Percentiles rank a stretch among this genome's conserved stretches.
These are phyloP conservation scores for Epichloe elymi DNA, from an alignment of 2,329 filamentous ascomycete species.

Conservation along the genomic window DNA sequence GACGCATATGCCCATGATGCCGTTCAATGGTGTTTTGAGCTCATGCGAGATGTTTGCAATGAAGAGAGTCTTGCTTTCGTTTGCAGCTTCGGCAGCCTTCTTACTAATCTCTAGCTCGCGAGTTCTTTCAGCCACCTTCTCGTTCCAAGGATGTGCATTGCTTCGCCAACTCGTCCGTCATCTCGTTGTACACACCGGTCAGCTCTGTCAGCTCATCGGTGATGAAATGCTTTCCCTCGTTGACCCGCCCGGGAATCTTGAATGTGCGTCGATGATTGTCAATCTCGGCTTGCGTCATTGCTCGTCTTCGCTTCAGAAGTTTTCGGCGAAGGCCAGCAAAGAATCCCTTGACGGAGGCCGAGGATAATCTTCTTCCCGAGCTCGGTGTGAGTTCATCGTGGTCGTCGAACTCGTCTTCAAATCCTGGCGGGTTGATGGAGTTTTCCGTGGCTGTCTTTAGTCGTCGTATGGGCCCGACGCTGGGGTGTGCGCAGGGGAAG, in stretches of 20 bases:
- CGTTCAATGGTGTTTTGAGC: constrained; percentile 88
- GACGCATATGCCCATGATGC: constrained; percentile 86
- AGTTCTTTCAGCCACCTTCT: constrained; percentile 72
- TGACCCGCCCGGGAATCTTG: constrained; percentile 75
- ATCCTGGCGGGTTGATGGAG: constrained; percentile 54
- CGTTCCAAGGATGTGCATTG: constrained; percentile 80
- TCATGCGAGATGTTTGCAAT: constrained; percentile 87
- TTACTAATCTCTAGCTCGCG: constrained; percentile 79
- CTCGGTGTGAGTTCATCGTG: constrained; percentile 31
- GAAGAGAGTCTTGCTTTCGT: constrained; percentile 93
- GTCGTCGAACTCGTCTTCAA: constrained; percentile 34
- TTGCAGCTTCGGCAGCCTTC: constrained; percentile 84
- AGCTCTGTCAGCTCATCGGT: constrained; percentile 79
- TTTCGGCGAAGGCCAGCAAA: constrained; percentile 24
- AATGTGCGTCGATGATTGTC: constrained; percentile 45
- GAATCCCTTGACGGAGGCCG: constrained; percentile 31
- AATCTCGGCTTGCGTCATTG: constrained; percentile 11
- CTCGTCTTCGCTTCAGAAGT: constrained; percentile 20
- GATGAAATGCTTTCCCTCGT: constrained; percentile 58
- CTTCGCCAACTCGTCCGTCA: constrained; percentile 79
- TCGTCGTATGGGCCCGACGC: constrained; percentile 66
- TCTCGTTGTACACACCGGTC: constrained; percentile 78
- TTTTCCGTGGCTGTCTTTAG: constrained; percentile 64
- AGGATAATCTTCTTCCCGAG: constrained; percentile 29
- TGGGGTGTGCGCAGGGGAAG: constrained; percentile 68